These are phyloP conservation scores for Gautieria morchelliformis DNA, from an alignment of 768 basidiomycete genomes.

Conservation along the genomic window DNA sequence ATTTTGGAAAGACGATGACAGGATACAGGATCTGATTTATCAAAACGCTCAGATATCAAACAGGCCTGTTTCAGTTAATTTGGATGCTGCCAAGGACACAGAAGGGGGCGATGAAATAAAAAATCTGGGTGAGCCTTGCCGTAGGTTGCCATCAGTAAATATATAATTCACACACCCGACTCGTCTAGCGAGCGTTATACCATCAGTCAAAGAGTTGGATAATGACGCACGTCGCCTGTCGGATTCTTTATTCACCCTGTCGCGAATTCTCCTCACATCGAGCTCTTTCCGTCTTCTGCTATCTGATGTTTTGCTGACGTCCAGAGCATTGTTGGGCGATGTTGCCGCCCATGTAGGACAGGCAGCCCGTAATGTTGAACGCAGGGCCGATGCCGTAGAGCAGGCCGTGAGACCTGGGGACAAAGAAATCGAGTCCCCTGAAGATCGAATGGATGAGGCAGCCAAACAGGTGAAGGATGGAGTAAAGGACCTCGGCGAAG, in stretches of 20 bases:
- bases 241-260: slow-evolving; percentile 9
- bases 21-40: slow-evolving; percentile 16
- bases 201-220: slow-evolving; percentile 9
- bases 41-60: slow-evolving; percentile 8
- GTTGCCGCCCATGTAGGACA: slow-evolving; percentile 12
- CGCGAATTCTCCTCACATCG: slow-evolving; percentile 14
- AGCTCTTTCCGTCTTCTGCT: slow-evolving; percentile 17
- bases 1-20: slow-evolving; percentile 14
- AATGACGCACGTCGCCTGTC: slow-evolving; percentile 11
- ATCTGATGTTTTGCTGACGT: slow-evolving; percentile 13
- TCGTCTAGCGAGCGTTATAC: slow-evolving; percentile 11
- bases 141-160: neutral
- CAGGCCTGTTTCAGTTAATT: slow-evolving; percentile 12
- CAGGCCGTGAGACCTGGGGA: slow-evolving; percentile 2
- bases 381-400: slow-evolving; percentile 13
- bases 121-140: neutral
- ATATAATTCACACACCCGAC: neutral
- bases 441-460: neutral
- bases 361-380: slow-evolving; percentile 11
- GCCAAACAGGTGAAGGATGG: neutral
- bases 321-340: slow-evolving; percentile 16
- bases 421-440: slow-evolving; percentile 3
- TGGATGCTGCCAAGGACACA: neutral
- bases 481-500: slow-evolving; percentile 1
- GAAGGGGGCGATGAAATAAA: neutral